Evolutionary conservation across 257 asterid species (phyloP).

Genomic region (Ligustrum vulgare): DNA sequence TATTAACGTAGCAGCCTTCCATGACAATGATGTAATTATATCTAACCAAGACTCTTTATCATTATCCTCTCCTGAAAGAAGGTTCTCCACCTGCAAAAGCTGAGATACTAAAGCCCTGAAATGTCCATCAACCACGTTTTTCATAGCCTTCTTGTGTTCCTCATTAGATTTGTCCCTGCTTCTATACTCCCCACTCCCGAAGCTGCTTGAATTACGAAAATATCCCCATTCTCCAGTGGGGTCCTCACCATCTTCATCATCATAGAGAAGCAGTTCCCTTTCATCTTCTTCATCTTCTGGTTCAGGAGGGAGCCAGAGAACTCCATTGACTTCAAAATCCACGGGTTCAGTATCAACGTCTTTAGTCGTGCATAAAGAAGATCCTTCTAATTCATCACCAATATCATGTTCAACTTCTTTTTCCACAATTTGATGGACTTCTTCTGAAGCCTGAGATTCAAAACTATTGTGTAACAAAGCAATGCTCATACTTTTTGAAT

Average conservation of each 20-base stretch:
- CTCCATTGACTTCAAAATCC: constrained; percentile 88
- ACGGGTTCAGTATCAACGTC: constrained; percentile 67
- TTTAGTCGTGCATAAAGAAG: constrained; percentile 71
- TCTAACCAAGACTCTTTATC: constrained; percentile 91
- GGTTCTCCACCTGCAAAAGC: constrained; percentile 92
- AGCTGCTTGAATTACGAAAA: constrained; percentile 62
- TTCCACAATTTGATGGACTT: constrained; percentile 43
- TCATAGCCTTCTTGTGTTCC: constrained; percentile 75
- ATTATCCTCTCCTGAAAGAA: constrained; percentile 64
- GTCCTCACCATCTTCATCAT: constrained; percentile 76
- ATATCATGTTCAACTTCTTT: constrained; percentile 51
- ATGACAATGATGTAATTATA: constrained; percentile 77
- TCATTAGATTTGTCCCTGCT: constrained; percentile 83
- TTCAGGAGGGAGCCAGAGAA: constrained; percentile 96
- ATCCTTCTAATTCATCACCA: constrained; percentile 74
- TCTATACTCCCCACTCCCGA: constrained; percentile 79
- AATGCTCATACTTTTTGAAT: constrained; percentile 45
- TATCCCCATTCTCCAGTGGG: constrained; percentile 90
- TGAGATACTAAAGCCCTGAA: constrained; percentile 92
- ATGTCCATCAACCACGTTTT: constrained; percentile 87
- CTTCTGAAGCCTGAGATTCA: constrained; percentile 54
- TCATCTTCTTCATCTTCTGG: constrained; percentile 98
- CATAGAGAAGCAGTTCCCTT: constrained; percentile 59
- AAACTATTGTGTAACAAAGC: constrained; percentile 41
- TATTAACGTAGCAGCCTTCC: constrained; percentile 94